These are phyloP conservation scores for Peronosclerospora sorghi DNA, from an alignment of 352 stramenopile genomes.

Conservation along the genomic window DNA sequence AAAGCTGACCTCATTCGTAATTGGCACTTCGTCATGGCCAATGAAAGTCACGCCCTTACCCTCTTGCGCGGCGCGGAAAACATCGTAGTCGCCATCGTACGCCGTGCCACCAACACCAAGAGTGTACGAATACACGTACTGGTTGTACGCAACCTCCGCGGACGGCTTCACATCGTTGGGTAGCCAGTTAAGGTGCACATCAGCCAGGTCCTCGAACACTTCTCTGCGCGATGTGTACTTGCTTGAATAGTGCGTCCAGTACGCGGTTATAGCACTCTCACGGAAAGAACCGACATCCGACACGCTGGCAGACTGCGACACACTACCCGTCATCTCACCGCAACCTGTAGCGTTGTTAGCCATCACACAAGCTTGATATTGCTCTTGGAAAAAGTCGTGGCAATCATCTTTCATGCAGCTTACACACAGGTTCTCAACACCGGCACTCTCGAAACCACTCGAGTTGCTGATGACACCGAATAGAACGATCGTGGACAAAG, in stretches of 20 bases:
- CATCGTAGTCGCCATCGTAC: constrained; percentile 27
- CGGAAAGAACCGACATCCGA: constrained; percentile 34
- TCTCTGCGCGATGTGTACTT: constrained; percentile 41
- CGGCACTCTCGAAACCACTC: constrained; percentile 34
- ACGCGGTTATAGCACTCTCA: constrained; percentile 23
- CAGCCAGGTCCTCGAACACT: constrained; percentile 44
- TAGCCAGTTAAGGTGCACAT: constrained; percentile 45
- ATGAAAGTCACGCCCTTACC: constrained; percentile 43
- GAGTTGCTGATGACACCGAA: constrained; percentile 53
- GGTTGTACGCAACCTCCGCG: constrained; percentile 33
- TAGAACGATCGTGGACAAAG: constrained; percentile 50
- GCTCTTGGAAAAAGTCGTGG: constrained; percentile 42
- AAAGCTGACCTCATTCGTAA: constrained; percentile 57
- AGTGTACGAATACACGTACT: constrained; percentile 55
- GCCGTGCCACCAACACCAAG: constrained; percentile 16
- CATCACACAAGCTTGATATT: constrained; percentile 42
- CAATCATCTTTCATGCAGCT: constrained; percentile 46
- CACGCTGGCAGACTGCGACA: constrained; percentile 26
- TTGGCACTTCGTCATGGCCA: constrained; percentile 40
- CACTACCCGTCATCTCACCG: constrained; percentile 47
- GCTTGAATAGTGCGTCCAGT: constrained; percentile 29
- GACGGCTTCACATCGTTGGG: constrained; percentile 27
- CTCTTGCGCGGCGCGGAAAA: constrained; percentile 31
- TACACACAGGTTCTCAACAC: constrained; percentile 56
- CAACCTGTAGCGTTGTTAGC: constrained; percentile 35